A percentile compares a stretch with the other conserved stretches of the same genome.
These are phyloP conservation scores for Chlorella sp. DNA, from an alignment of 139 green algal genomes.

Conservation along the genomic window DNA sequence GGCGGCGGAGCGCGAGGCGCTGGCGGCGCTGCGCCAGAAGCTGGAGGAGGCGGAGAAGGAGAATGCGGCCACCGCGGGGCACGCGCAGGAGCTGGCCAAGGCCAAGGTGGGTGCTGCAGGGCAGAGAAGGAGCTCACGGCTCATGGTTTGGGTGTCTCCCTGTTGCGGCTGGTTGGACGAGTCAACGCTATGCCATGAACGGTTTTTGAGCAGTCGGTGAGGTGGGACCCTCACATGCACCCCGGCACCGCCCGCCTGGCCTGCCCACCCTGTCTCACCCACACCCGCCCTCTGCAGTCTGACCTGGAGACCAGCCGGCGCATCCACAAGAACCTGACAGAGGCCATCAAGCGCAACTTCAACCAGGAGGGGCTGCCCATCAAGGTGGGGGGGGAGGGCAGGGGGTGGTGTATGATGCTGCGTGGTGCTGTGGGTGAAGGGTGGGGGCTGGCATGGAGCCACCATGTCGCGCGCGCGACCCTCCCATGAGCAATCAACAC, in stretches of 20 bases:
- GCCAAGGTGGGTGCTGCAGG: background rate
- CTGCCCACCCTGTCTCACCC: background rate
- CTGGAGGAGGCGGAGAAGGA: slow-evolving; percentile 25
- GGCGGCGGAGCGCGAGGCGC: background rate
- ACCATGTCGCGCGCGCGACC: too few relatives aligned
- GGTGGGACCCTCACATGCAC: too few relatives aligned
- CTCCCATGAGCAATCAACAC: too few relatives aligned
- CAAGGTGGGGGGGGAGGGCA: too few relatives aligned
- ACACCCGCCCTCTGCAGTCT: background rate
- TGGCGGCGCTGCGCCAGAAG: background rate
- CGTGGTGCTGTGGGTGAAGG: too few relatives aligned
- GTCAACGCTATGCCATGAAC: too few relatives aligned
- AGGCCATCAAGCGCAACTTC: slow-evolving; percentile 21
- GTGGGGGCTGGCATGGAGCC: too few relatives aligned
- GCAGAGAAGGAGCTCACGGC: background rate
- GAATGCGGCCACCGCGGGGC: background rate
- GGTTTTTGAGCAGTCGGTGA: too few relatives aligned
- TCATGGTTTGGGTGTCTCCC: too few relatives aligned
- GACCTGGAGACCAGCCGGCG: background rate
- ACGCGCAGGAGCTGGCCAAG: slow-evolving; percentile 17
- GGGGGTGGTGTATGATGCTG: too few relatives aligned
- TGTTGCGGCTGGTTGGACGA: too few relatives aligned
- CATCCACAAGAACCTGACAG: background rate
- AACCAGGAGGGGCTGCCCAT: slow-evolving; percentile 36
- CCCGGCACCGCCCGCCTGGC: too few relatives aligned